Base-by-base conservation (phyloP, 352 stramenopile species). In the Phytophthora europaea region DNA sequence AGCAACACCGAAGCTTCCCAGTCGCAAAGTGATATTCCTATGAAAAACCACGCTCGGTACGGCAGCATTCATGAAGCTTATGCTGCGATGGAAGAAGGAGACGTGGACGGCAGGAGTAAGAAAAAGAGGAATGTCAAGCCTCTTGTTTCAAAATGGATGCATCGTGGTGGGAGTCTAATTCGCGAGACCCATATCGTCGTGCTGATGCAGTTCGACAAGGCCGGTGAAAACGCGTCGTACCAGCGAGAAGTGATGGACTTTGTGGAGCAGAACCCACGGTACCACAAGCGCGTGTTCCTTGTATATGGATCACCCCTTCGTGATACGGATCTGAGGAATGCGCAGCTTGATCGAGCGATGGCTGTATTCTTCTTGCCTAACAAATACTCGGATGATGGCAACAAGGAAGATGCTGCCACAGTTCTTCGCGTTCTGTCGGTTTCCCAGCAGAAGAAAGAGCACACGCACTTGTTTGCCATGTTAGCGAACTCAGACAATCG, bases 321-420 rank as follows among this genome's bases (percentile, higher is more conserved):
- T 9, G 73, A 76, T 9, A 79, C 74, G 7, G 86, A 94, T 40
- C 70, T 97, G 7, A 79, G 80, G 23, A 81, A 80, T 15, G 90
- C 86, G 1, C 82, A 91, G 47, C 65, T 95, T 23, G 70, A 85
- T 34, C 81, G 91, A 55, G 88, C 87, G 0, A 85, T 90, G 72
- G 90, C 86, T 2, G 87, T 95, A 9, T 97, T 97, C 61, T 95
- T 97, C 61, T 54, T 97, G 3, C 90, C 90, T 6, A 91, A 95
- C 67, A 95, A 95, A 59, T 94, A 94, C 38, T 80, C 87, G 16
- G 89, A 90, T 23, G 81, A 94, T 58, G 86, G 79, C 4, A 93
- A 93, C 26, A 84, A 93, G 59, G 88, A 97, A 81, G 90, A 97
- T 36, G 90, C 90, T 0, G 83, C 86, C 31, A 97, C 88, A 0